A percentile compares a stretch with the other conserved stretches of the same genome.
These are phyloP conservation scores for Vitis rotundifolia DNA, from an alignment of 164 flowering plant genomes.

Conservation along the genomic window DNA sequence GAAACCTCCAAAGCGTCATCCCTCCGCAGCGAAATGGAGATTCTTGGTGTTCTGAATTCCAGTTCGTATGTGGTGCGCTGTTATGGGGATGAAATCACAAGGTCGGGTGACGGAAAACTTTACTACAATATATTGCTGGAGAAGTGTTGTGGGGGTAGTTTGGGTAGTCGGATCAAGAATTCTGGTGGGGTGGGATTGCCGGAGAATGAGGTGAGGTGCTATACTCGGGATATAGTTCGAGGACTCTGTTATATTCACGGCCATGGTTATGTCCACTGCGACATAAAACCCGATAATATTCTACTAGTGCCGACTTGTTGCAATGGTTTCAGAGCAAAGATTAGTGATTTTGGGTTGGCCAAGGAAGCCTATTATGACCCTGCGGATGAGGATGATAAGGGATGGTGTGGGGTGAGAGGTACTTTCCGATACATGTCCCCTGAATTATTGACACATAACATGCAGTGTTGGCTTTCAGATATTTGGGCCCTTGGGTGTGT, in stretches of 20 bases:
- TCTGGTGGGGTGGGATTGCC: no score
- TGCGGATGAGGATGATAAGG: neutral
- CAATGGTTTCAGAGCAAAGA: neutral
- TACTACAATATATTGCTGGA: neutral
- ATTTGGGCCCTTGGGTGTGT: constrained; percentile 1
- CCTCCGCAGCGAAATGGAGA: neutral
- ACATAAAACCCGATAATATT: neutral
- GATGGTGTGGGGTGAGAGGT: neutral
- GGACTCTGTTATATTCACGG: neutral
- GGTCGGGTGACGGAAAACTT: neutral
- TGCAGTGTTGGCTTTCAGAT: neutral
- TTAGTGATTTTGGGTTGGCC: neutral
- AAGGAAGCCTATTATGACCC: neutral
- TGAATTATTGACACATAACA: neutral
- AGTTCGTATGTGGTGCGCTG: neutral
- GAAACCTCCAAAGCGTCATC: neutral
- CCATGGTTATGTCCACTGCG: neutral
- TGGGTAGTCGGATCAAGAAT: neutral
- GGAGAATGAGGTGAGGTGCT: neutral
- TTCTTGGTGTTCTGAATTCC: neutral
- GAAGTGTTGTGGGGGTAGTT: neutral
- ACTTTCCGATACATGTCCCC: neutral
- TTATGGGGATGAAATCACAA: neutral
- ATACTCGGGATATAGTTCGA: neutral
- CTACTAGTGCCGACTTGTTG: neutral